A percentile compares a stretch with the other conserved stretches of the same genome.
These are phyloP conservation scores for Geotrichum reessii DNA, from an alignment of 1,139 yeast species.

Conservation along the genomic window DNA sequence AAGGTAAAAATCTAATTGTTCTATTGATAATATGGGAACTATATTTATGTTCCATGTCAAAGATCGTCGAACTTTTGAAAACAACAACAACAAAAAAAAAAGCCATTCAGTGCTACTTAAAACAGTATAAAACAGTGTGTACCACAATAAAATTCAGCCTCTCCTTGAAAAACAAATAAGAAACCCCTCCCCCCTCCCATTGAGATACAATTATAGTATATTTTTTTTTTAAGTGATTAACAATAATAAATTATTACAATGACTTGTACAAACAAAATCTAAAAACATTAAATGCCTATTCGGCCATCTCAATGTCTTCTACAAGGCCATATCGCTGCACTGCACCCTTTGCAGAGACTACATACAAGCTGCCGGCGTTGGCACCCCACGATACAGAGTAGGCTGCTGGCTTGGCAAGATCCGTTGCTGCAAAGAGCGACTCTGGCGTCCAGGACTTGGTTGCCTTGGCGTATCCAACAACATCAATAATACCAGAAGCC, in stretches of 20 bases:
- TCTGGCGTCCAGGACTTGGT: conserved; percentile 22
- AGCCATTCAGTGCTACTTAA: too few relatives aligned
- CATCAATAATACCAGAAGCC: conserved; percentile 21
- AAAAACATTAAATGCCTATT: background rate
- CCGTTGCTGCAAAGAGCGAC: conserved; percentile 1
- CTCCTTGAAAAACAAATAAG: too few relatives aligned
- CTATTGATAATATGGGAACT: too few relatives aligned
- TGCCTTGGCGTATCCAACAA: conserved; percentile 23
- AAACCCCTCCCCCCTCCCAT: background rate
- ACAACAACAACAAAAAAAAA: too few relatives aligned
- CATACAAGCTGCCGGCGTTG: conserved; percentile 20
- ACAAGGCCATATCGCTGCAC: conserved; percentile 10
- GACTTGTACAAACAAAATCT: background rate
- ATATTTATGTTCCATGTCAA: too few relatives aligned
- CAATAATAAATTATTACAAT: background rate
- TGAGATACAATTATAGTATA: background rate
- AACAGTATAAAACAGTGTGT: too few relatives aligned
- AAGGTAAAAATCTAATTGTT: too few relatives aligned
- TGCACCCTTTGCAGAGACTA: conserved; percentile 25
- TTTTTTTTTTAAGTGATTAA: background rate
- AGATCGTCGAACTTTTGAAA: too few relatives aligned
- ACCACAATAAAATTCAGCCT: too few relatives aligned
- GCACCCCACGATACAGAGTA: conserved; percentile 25
- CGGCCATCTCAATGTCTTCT: conserved; percentile 12
- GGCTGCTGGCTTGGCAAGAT: conserved; percentile 15